Conservation (phyloP, 352 stramenopile genomes). For the Thraustochytrium sp. region DNA sequence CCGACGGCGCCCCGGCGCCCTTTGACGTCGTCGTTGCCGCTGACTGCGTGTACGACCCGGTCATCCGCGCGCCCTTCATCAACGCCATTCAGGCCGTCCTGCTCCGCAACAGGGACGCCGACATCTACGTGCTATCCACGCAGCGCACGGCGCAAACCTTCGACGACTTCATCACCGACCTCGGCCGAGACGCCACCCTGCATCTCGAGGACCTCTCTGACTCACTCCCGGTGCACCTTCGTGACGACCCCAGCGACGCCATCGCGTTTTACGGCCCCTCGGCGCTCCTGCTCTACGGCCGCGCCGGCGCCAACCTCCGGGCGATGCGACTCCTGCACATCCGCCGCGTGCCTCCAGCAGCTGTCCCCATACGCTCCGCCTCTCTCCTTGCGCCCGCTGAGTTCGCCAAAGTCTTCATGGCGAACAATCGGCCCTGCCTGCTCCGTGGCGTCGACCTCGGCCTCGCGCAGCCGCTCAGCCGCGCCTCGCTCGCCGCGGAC, state of each 20-base stretch:
- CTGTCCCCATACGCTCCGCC: background rate
- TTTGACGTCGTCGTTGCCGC: background rate
- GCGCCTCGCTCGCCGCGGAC: background rate
- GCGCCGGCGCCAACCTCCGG: background rate
- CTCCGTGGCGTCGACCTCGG: background rate
- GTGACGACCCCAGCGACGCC: background rate
- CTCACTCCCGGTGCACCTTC: background rate
- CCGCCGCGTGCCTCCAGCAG: background rate
- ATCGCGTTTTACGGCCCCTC: background rate
- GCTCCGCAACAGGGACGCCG: background rate
- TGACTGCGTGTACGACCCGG: constrained; percentile 27
- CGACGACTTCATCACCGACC: background rate
- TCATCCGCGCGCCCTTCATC: background rate
- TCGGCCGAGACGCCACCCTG: background rate
- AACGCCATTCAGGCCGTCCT: background rate
- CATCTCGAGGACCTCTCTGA: background rate
- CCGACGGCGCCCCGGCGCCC: background rate
- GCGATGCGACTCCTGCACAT: background rate
- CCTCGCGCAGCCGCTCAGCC: background rate
- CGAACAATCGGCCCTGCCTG: background rate
- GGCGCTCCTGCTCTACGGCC: background rate
- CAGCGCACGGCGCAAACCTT: constrained; percentile 9
- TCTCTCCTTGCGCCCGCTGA: background rate
- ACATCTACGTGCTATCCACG: background rate
- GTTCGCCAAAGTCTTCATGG: background rate